These are phyloP conservation scores for Leptographium wingfieldii DNA, from an alignment of 2,329 filamentous ascomycete genomes.

Conservation along the genomic window DNA sequence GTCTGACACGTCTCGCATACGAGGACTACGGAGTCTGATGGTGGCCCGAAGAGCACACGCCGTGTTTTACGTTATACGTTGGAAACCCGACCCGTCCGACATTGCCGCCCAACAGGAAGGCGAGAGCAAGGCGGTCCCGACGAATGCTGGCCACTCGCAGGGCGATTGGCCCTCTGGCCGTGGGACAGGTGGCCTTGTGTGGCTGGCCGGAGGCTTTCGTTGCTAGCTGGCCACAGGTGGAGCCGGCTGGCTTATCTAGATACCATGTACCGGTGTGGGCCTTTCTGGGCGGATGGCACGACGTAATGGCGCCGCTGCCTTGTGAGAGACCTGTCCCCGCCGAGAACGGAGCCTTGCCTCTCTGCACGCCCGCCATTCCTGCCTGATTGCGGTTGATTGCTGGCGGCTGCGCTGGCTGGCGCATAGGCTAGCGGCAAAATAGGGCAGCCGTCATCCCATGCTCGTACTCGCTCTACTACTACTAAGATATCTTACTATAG, in stretches of 20 bases:
- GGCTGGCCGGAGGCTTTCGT: not conserved
- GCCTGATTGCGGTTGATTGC: not conserved
- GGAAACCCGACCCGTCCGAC: too few relatives aligned
- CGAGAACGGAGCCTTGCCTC: constrained; percentile 6
- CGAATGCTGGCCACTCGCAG: too few relatives aligned
- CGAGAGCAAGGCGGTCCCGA: too few relatives aligned
- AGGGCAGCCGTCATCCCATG: not conserved
- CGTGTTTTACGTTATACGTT: too few relatives aligned
- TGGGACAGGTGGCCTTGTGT: not conserved
- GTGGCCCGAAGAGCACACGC: too few relatives aligned
- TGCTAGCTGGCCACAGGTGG: not conserved
- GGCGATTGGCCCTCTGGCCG: not conserved
- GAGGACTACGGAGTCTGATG: too few relatives aligned
- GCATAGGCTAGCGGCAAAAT: not conserved
- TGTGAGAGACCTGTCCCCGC: not conserved
- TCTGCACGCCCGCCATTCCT: not conserved
- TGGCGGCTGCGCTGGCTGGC: not conserved
- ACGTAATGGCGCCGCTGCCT: constrained; percentile 2
- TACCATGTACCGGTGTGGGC: not conserved
- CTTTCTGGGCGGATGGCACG: not conserved
- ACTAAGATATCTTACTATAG: too few relatives aligned
- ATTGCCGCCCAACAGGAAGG: too few relatives aligned
- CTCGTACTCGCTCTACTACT: too few relatives aligned
- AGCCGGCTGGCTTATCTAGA: not conserved
- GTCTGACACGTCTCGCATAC: too few relatives aligned